Evolutionary conservation across 805 yeast genomes (phyloP), one percentile per base, ranked within the genome.

Genomic region (Isabelozyma rhagii): DNA sequence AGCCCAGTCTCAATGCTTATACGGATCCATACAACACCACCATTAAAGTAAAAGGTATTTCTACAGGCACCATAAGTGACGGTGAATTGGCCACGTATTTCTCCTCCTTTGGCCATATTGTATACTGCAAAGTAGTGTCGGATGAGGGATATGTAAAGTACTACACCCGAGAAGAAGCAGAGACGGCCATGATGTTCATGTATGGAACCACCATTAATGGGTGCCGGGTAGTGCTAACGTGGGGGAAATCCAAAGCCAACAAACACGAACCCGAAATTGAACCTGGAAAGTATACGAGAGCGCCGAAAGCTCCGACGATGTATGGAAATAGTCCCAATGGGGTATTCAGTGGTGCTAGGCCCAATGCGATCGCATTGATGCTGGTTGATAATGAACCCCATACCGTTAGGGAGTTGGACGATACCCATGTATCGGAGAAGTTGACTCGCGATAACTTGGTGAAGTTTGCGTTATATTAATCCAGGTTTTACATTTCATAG

Each of bases 21-120:
- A 87, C 94, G 17, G 97, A 91, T 64, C 89, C 92, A 9, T 77
- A 82, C 62, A 91, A 90, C 62, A 86, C 96, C 8, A 86, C 92
- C 1, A 83, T 89, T 13, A 77, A 80, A 51, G 78, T 89, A 17
- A 83, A 84, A 44, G 92, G 92, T 0, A 63, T 89, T 44, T 79
- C 86, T 15, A 69, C 80, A 4, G 36, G 36, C 5, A 31, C n/a
- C 5, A 13, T 31, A 9, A 68, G 69, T 21, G 78, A 86, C 39
- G 75, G 87, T 1, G 86, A 82, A 53, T 64, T 89, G 21, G 75
- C 80, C 27, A 67, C 76, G 11, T 78, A 80, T 53, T 85, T 87
- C 61, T 72, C 81, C 40, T 77, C 83, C 38, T 89, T 83, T 70
- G 96, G 96, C 3, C 67, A 69, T 48, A 62, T 74, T 5, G 43